Base-by-base conservation (phyloP, 208 protist species). In the Wallacemonas sp. region DNA sequence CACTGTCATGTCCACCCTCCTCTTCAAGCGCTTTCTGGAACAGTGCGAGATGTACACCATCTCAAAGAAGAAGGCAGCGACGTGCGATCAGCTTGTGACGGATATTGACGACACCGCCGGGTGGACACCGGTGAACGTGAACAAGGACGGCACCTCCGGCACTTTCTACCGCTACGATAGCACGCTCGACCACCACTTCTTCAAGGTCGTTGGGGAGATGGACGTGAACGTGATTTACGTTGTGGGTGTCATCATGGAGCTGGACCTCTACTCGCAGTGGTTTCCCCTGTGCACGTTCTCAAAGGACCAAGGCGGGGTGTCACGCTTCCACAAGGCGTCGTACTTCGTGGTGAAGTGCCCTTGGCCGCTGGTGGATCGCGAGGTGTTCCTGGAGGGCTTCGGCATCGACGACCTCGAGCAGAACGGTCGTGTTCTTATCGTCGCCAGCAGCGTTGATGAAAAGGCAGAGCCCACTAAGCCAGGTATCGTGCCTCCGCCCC, bases 211-310 rank as follows among this genome's bases (percentile, higher is more conserved):
- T 22, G 72, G 68, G 24, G 70, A 63, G 8, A 53, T 86, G 1
- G 46, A 68, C 0, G 75, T 78, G 42, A 78, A 66, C 29, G 57
- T 73, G 22, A 44, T 85, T 24, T 79, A 78, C 63, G 46, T 79
- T 10, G 62, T 64, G 55, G 58, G 76, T 46, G 71, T 78, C 26
- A 68, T 86, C 22, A 66, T 87, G 63, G 79, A 88, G 73, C 68
- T 86, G 10, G 71, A 84, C 45, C 71, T 88, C 54, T 88, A 72
- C 69, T 69, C 67, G 34, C 63, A 79, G 58, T 88, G 71, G 76
- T 81, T 85, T 62, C 76, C 75, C 3, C 68, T 81, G 54, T 88
- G 78, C 69, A 8, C 29, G 42, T 57, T 57, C 3, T 72, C 79
- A 0, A 37, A 73, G 42, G 65, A 62, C 32, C 73, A 78, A 22